Evolutionary conservation across 345 rosid species (phyloP).

Genomic region (Trapa incisa): DNA sequence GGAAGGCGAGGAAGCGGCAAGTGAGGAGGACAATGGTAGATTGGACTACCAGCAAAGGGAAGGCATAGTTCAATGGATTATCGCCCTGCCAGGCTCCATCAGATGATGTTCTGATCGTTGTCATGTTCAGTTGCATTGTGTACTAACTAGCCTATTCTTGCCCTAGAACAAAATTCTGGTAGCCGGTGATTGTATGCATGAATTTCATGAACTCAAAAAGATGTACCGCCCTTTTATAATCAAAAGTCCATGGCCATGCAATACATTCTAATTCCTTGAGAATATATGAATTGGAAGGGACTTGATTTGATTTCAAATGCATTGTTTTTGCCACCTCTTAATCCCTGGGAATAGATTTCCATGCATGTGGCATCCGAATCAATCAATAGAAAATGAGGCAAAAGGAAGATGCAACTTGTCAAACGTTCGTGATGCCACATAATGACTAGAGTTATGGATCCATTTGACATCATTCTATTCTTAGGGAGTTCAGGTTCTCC

Average conservation of each 20-base stretch:
- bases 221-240: neutral
- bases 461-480: neutral
- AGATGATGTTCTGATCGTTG: slow-evolving; percentile 19
- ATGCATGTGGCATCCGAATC: no score
- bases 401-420: neutral
- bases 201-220: neutral
- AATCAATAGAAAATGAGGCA: neutral
- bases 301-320: neutral
- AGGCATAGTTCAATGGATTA: slow-evolving; percentile 31
- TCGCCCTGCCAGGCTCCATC: slow-evolving; percentile 39
- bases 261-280: neutral
- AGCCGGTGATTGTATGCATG: neutral
- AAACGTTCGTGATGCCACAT: neutral
- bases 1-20: slow-evolving; percentile 24
- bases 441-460: neutral
- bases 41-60: slow-evolving; percentile 27
- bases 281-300: neutral
- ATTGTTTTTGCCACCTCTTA: no score
- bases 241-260: neutral
- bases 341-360: neutral
- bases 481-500: neutral
- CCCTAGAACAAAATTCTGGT: neutral
- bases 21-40: slow-evolving; percentile 22
- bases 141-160: neutral
- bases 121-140: slow-evolving; percentile 11